Conservation (phyloP, 495 filamentous ascomycete species). For the Neohortaea acidophila region DNA sequence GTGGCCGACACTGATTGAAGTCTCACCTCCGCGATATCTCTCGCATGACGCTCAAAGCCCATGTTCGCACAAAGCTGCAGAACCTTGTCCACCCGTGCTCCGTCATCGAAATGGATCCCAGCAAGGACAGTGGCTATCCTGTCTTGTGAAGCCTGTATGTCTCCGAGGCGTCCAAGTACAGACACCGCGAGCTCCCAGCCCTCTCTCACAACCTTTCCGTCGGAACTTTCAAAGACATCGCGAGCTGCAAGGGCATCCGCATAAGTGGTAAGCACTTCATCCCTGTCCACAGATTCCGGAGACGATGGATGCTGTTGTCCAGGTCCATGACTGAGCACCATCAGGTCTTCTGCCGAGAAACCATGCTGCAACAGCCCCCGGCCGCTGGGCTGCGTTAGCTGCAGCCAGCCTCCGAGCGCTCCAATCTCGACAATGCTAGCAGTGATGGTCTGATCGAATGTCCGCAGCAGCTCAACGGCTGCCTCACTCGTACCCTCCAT, state of each 20-base stretch:
- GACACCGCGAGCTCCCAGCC: constrained; percentile 81
- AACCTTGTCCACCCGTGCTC: constrained; percentile 55
- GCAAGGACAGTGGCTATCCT: constrained; percentile 49
- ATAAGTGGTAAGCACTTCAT: constrained; percentile 60
- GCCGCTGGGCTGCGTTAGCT: constrained; percentile 2
- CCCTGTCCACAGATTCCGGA: constrained; percentile 32
- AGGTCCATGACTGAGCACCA: constrained; percentile 43
- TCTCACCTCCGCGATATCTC: constrained; percentile 39
- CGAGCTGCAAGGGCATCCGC: constrained; percentile 39
- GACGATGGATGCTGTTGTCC: constrained; percentile 7
- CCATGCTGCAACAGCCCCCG: constrained; percentile 14
- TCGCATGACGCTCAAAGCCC: constrained; percentile 53
- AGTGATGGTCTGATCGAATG: constrained; percentile 63
- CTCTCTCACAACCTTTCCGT: constrained; percentile 33
- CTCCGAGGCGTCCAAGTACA: constrained; percentile 57
- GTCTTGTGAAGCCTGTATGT: constrained; percentile 45
- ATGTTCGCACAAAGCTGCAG: constrained; percentile 53
- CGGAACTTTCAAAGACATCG: constrained; percentile 21
- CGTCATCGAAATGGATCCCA: constrained; percentile 39
- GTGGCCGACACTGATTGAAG: not conserved
- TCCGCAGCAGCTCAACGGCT: constrained; percentile 53
- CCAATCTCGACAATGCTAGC: constrained; percentile 68
- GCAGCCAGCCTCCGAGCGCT: constrained; percentile 58
- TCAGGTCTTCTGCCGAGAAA: constrained; percentile 38
- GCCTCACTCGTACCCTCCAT: constrained; percentile 64